Percentiles rank a stretch among this genome's conserved stretches.
These are phyloP conservation scores for Leptosphaerulina australis DNA, from an alignment of 2,329 filamentous ascomycete species.

Conservation along the genomic window DNA sequence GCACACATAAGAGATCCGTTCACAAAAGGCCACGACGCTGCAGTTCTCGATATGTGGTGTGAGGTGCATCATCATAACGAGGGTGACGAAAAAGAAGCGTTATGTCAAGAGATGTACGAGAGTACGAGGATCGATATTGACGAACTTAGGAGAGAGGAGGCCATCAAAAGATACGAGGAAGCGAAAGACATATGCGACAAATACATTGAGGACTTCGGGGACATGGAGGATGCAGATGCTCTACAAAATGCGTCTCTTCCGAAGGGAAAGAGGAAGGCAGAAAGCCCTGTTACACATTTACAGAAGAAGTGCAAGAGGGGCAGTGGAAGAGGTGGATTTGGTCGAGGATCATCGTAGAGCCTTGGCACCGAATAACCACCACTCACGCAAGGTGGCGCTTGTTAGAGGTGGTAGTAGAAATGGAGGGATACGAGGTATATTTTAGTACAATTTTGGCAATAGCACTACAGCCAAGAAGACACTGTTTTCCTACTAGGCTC, in stretches of 20 bases:
- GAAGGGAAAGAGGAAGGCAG: background rate
- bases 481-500: no score
- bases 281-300: background rate
- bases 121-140: background rate
- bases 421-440: no score
- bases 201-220: background rate
- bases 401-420: no score
- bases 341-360: background rate
- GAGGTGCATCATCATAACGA: constrained; percentile 17
- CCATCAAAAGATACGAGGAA: background rate
- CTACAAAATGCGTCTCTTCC: background rate
- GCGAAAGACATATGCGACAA: background rate
- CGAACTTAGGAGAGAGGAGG: background rate
- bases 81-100: constrained; percentile 4
- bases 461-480: no score
- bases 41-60: constrained; percentile 21
- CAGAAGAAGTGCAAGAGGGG: background rate
- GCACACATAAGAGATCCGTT: constrained; percentile 9
- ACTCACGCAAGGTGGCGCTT: no score
- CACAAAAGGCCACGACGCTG: constrained; percentile 13
- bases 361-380: background rate
- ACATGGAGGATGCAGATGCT: background rate
- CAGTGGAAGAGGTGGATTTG: background rate
- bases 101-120: constrained; percentile 1
- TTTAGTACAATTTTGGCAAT: background rate